These are phyloP conservation scores for Chiua virens DNA, from an alignment of 768 basidiomycete genomes.

Conservation along the genomic window DNA sequence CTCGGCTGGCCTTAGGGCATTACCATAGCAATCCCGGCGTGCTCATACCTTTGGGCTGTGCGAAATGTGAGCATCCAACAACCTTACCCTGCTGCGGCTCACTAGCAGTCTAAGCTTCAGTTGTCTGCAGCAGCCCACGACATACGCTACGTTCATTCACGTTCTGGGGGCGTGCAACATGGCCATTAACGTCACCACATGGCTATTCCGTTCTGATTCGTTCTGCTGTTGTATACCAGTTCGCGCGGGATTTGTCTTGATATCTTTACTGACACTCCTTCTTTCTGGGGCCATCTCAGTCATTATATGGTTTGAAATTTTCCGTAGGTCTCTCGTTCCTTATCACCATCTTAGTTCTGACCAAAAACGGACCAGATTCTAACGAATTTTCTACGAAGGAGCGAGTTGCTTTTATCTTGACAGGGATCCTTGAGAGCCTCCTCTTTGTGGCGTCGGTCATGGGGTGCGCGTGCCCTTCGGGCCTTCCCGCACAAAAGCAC, in stretches of 20 bases:
- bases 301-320: slow-evolving; percentile 62
- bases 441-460: slow-evolving; percentile 53
- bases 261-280: slow-evolving; percentile 53
- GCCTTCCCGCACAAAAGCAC: not conserved
- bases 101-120: too few relatives aligned
- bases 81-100: not conserved
- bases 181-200: slow-evolving; percentile 43
- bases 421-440: slow-evolving; percentile 53
- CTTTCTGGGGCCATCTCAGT: slow-evolving; percentile 53
- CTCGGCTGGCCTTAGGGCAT: not conserved
- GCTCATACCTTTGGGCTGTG: not conserved
- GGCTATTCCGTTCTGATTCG: slow-evolving; percentile 49
- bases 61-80: not conserved
- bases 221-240: slow-evolving; percentile 69
- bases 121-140: too few relatives aligned
- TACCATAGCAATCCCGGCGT: slow-evolving; percentile 18
- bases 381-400: slow-evolving; percentile 31
- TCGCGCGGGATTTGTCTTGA: slow-evolving; percentile 56
- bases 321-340: slow-evolving; percentile 40
- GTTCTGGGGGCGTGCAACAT: slow-evolving; percentile 32
- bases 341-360: not conserved
- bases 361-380: slow-evolving; percentile 30
- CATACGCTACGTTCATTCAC: not conserved
- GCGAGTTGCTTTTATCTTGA: slow-evolving; percentile 44
- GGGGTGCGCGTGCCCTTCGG: slow-evolving; percentile 41